Evolutionary conservation across 192 early-diverging fungal species (phyloP), one percentile per base, ranked within the genome.

Genomic region (Cetraspora pellucida): DNA sequence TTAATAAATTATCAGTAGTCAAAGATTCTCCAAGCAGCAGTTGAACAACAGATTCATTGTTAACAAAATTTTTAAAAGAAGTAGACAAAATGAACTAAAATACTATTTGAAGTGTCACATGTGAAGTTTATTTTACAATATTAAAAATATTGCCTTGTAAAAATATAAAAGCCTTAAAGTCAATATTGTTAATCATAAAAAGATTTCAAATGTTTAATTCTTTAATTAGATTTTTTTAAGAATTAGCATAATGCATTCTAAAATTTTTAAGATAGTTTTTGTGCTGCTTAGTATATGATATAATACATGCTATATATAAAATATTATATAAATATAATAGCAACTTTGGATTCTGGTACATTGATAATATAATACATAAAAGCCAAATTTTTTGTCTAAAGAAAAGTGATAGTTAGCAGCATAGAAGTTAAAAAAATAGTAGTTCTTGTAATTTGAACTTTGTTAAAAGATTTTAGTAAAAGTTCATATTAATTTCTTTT

Each of bases 161-260:
- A 45, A 67, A 67, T 19, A 13, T 67, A 67, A 43, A 43, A 45
- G 65, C 65, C 23, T 67, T 67, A 45, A 67, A 67, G 23, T 67
- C 43, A 17, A 67, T 67, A 19, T 67, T 67, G 17, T 67, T 43
- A 43, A 67, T 67, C 45, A 67, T 31, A 1, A 13, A 37, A 9
- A 67, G 23, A 45, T 67, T 67, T 10, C 16, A 67, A 46, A 67
- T 45, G 19, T 47, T 47, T 67, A 13, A 13, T 45, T 17, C 37
- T 67, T 67, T 45, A 45, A 67, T 67, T 45, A 67, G 19, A 45
- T 67, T 67, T 9, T 46, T 43, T 16, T 19, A 14, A 43, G 65
- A 31, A 8, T 67, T 16, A 17, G 65, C 43, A 45, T 43, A 19
- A 21, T 21, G 19, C 65, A 44, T 67, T 17, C 65, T 67, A 21